These are phyloP conservation scores for Curvularia lunata DNA, from an alignment of 2,329 filamentous ascomycete genomes.

Conservation along the genomic window DNA sequence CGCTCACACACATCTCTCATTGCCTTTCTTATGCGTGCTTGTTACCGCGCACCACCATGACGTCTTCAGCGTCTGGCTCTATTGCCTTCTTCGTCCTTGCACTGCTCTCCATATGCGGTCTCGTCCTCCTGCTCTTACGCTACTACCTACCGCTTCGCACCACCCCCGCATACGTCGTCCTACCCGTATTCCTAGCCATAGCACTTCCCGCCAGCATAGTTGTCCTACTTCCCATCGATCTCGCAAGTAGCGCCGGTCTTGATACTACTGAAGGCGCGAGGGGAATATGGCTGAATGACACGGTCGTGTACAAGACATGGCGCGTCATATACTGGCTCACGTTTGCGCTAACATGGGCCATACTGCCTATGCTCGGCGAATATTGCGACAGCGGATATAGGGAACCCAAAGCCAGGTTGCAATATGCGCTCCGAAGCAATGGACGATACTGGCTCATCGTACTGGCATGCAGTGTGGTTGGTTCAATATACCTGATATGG, in stretches of 20 bases:
- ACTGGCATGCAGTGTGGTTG: conserved; percentile 71
- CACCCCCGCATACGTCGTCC: conserved; percentile 85
- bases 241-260: conserved; percentile 81
- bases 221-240: conserved; percentile 91
- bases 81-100: conserved; percentile 77
- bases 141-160: conserved; percentile 89
- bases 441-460: conserved; percentile 86
- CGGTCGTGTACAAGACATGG: conserved; percentile 85
- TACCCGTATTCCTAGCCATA: conserved; percentile 95
- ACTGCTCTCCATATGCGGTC: conserved; percentile 73
- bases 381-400: conserved; percentile 94
- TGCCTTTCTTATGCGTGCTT: conserved; percentile 24
- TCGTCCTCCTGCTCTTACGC: conserved; percentile 83
- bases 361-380: conserved; percentile 90
- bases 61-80: conserved; percentile 74
- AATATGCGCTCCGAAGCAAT: conserved; percentile 87
- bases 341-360: conserved; percentile 92
- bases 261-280: conserved; percentile 69
- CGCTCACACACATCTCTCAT: conserved; percentile 3
- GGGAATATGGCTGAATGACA: conserved; percentile 85
- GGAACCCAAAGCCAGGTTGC: conserved; percentile 77
- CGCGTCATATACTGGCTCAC: conserved; percentile 97
- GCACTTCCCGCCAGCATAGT: conserved; percentile 91
- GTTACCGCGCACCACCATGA: conserved; percentile 39
- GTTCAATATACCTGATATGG: conserved; percentile 82